Conservation (phyloP, 2,329 filamentous ascomycete genomes). For the Coniella lustricola region DNA sequence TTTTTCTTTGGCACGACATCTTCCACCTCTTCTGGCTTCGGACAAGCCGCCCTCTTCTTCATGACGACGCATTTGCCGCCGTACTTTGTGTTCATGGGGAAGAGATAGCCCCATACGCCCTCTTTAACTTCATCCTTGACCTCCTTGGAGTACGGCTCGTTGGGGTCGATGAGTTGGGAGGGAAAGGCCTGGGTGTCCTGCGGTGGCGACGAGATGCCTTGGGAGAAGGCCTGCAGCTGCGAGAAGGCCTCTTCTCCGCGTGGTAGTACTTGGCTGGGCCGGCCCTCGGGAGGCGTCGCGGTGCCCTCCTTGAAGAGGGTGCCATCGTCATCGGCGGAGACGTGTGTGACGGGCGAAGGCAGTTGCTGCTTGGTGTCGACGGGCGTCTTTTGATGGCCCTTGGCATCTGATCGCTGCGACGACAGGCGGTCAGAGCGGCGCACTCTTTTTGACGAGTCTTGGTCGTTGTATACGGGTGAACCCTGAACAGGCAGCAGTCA, state of each 20-base stretch:
- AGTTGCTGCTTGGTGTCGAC: constrained; percentile 60
- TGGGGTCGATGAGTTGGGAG: constrained; percentile 65
- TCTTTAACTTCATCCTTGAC: constrained; percentile 77
- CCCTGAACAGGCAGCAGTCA: constrained; percentile 39
- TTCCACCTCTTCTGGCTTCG: constrained; percentile 43
- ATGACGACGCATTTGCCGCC: constrained; percentile 63
- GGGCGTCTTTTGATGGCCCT: constrained; percentile 47
- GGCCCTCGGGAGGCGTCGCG: constrained; percentile 59
- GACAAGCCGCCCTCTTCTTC: constrained; percentile 65
- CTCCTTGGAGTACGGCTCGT: constrained; percentile 67
- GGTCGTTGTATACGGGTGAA: constrained; percentile 56
- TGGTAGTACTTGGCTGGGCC: constrained; percentile 47
- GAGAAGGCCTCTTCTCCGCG: constrained; percentile 38
- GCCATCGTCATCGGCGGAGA: constrained; percentile 47
- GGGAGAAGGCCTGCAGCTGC: constrained; percentile 25
- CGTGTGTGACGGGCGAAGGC: constrained; percentile 72
- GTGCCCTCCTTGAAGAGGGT: constrained; percentile 63
- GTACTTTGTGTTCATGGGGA: constrained; percentile 68
- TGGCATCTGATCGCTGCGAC: constrained; percentile 31
- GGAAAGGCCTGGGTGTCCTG: constrained; percentile 64
- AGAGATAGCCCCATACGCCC: constrained; percentile 92
- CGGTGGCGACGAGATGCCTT: constrained; percentile 46
- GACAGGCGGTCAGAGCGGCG: constrained; percentile 69
- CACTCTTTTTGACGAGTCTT: constrained; percentile 68
- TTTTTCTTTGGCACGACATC: constrained; percentile 34